These are phyloP conservation scores for Knoxia roxburghii DNA, from an alignment of 257 asterid genomes.

Conservation along the genomic window DNA sequence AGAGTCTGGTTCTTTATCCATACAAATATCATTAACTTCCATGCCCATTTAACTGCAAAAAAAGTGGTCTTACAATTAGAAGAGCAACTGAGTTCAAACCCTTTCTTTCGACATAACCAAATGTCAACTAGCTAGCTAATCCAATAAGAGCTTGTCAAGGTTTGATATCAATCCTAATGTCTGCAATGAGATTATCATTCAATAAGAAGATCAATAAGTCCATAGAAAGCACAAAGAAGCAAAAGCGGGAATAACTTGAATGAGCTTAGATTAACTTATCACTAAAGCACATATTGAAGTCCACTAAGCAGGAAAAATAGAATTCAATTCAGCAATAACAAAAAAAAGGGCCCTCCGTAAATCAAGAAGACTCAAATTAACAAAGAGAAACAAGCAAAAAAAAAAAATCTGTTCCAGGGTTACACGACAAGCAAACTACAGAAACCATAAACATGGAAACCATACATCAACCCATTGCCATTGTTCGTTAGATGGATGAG, in stretches of 20 bases:
- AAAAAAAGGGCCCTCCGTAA: background rate
- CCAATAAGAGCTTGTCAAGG: conserved; percentile 1
- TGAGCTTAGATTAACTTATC: background rate
- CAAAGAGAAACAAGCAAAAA: background rate
- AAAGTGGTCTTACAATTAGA: background rate
- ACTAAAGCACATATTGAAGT: background rate
- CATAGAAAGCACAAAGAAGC: background rate
- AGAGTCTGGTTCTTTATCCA: conserved; percentile 68
- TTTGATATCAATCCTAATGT: background rate
- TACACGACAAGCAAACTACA: background rate
- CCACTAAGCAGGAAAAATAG: background rate
- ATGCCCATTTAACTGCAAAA: conserved; percentile 51
- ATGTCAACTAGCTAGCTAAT: background rate
- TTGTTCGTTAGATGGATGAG: background rate
- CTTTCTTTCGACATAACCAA: background rate
- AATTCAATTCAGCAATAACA: background rate
- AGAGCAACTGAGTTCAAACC: background rate
- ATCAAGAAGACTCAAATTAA: no score
- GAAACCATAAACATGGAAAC: background rate
- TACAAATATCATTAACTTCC: conserved; percentile 52
- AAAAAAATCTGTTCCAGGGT: background rate
- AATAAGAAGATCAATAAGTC: background rate
- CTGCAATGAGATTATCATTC: background rate
- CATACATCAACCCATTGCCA: background rate
- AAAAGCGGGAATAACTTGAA: background rate